A percentile compares a stretch with the other conserved stretches of the same genome.
phyloP scores from a whole-genome alignment of 2,329 filamentous ascomycete genomes.

The Epichloe hybrida region DNA sequence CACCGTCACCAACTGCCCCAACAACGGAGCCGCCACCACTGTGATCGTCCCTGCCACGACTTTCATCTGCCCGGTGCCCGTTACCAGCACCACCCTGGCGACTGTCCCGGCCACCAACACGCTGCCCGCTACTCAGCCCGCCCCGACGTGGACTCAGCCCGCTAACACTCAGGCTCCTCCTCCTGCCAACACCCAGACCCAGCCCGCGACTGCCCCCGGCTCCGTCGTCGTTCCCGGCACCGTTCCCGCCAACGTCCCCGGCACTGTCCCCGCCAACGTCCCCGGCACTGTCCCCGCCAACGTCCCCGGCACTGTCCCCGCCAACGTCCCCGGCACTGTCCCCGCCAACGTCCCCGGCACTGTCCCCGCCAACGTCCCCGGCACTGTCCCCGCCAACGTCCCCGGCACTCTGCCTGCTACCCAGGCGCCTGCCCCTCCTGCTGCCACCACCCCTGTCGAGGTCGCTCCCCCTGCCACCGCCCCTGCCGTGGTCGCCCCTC shows the following conservation, averaged over 20 bases:
- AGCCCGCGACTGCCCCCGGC: not conserved
- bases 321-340: too few species aligned
- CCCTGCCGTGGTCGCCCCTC: not conserved
- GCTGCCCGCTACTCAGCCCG: not conserved
- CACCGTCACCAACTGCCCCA: constrained; percentile 25
- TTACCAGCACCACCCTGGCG: constrained; percentile 9
- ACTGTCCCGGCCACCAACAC: not conserved
- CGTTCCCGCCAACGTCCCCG: too few species aligned
- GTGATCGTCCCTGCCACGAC: constrained; percentile 25
- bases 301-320: too few species aligned
- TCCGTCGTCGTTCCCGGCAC: too few species aligned
- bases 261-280: not conserved
- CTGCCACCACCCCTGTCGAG: not conserved
- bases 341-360: too few species aligned
- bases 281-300: too few species aligned
- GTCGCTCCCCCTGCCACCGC: not conserved
- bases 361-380: not conserved
- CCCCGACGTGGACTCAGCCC: not conserved
- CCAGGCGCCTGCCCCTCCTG: not conserved
- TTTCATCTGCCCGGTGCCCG: constrained; percentile 30
- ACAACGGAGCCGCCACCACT: constrained; percentile 19
- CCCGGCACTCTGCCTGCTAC: not conserved
- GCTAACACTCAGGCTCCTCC: not conserved
- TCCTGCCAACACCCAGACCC: constrained; percentile 1
- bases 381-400: too few species aligned